A percentile compares a stretch with the other conserved stretches of the same genome.
Conservation (phyloP, 306 rosid species). For the Malus orientalis region DNA sequence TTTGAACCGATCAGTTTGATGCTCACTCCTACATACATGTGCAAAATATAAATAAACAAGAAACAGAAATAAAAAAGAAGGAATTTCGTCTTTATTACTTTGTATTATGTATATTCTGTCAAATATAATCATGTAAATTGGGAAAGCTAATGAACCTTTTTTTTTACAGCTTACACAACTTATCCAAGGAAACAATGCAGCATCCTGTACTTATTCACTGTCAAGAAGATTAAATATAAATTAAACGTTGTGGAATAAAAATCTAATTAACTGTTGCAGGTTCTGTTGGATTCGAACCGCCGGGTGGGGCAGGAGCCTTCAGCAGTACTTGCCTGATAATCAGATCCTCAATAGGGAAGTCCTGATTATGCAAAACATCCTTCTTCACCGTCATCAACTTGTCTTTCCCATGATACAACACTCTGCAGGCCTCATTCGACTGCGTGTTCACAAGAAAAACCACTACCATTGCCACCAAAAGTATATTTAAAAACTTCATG, state of each 20-base stretch:
- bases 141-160: background rate
- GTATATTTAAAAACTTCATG: background rate
- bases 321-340: background rate
- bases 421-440: slow-evolving; percentile 4
- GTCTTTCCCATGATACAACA: background rate
- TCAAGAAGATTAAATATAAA: background rate
- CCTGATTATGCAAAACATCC: background rate
- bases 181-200: background rate
- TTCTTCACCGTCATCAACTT: background rate
- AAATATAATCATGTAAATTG: no score
- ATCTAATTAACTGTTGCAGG: background rate
- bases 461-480: background rate
- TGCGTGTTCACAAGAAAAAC: slow-evolving; percentile 1
- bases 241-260: background rate
- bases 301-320: background rate
- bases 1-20: no score
- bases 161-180: background rate
- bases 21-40: no score
- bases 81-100: background rate
- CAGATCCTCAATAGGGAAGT: background rate
- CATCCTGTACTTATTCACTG: background rate
- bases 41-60: background rate
- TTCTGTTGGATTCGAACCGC: background rate
- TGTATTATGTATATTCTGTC: background rate
- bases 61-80: background rate